Evolutionary conservation across 1,139 yeast species (phyloP), one percentile per base, ranked within the genome.

Genomic region (Yamadazyma membranifaciens): DNA sequence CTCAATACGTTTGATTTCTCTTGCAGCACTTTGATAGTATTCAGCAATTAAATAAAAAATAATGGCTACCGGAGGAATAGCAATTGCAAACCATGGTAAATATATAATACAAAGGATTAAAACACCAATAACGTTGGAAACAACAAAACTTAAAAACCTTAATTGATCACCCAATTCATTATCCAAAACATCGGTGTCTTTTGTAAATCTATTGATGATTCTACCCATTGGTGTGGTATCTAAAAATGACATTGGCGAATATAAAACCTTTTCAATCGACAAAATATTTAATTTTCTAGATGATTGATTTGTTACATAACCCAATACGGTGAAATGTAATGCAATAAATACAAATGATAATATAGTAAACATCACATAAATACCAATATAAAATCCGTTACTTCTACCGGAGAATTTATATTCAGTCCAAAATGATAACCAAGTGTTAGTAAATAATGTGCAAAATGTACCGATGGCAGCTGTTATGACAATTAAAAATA

Each of bases 391-490:
- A 48, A 80, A 78, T 5, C 75, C 73, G 38, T 73, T 66, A 1
- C 76, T 51, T 38, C 72, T 62, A 22, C 57, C 56, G 3, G 54
- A 42, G 54, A 83, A 87, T 57, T 76, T 80, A 42, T 68, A 38
- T 31, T 71, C 76, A 3, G 86, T 75, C 97, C 97, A 89, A 61
- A 78, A 89, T 1, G 95, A 81, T 46, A 89, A 69, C 95, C 96
- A 89, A 17, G 84, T 83, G 50, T 83, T 85, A 32, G 87, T 72
- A 58, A 87, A 84, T 33, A 86, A 60, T 42, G 71, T 74, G 46
- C 75, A 69, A 55, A 86, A 87, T 0, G 88, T 76, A 9, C 79
- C 50, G 4, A 76, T 59, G 6, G 65, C 46, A 62, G 57, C 54
- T 33, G 50, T 48, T 34, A 44, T 52, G 60, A 14, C 75, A 29